Base-by-base conservation (phyloP, 768 basidiomycete species). In the Boletus barrowsii region DNA sequence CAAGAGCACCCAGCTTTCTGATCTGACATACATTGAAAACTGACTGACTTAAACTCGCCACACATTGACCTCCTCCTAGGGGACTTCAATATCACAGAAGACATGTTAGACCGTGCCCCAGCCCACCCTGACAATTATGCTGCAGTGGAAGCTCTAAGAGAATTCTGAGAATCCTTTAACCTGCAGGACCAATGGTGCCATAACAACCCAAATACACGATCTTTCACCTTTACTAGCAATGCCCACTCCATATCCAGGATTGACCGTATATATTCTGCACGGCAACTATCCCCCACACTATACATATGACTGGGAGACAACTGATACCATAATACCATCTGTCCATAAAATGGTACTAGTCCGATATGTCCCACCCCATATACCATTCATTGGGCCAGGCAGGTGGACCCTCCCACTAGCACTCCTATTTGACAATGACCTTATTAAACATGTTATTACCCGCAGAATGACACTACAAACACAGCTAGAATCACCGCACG, bases 81-180 rank as follows among this genome's bases (percentile, higher is more conserved):
- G 0, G 76, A 81, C 54, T 73, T 73, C 40, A 80, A 81, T 56
- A 30, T 79, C 1, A 70, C 73, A 0, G 75, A 79, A 50, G 72
- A 75, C 1, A 17, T 55, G 0, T 51, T 78, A 0, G 78, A 79
- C 50, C 10, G 73, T 0, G 42, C 74, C 0, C 77, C 76, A 2
- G 36, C 51, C 0, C 54, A 57, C 0, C 2, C 15, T 0, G 74
- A 78, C 35, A 22, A 53, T 0, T 13, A 42, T 2, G 11, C 10
- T 4, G 41, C 22, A 0, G 10, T 9, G 0, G 5, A 11, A 1
- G 0, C 53, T 67, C 58, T 77, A 0, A 52, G 54, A 1, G 42
- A 60, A 7, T 26, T 55, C 15, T 14, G 22, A 14, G 0, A 36
- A 4, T 0, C 4, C 0, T 17, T 56, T 0, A 15, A 37, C 18